phyloP scores from a whole-genome alignment of 805 yeast genomes.

The Saccharomyces kudriavzevii region DNA sequence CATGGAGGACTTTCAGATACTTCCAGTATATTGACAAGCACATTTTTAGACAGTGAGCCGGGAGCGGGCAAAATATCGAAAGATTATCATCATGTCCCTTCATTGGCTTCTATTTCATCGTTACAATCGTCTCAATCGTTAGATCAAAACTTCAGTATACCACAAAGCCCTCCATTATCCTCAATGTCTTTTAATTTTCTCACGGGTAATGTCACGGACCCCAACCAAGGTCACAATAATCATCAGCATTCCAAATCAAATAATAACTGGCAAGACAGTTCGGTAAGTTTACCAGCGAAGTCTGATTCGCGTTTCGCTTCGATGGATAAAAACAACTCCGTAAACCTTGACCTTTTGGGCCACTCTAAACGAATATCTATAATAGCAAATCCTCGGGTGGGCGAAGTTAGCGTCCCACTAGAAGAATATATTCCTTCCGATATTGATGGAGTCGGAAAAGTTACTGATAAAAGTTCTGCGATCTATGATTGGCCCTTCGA shows the following conservation, averaged over 20 bases:
- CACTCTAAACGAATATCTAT: conserved; percentile 21
- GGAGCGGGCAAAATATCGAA: conserved; percentile 23
- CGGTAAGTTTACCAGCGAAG: conserved; percentile 14
- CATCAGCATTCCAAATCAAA: conserved; percentile 2
- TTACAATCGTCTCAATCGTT: conserved; percentile 28
- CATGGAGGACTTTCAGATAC: conserved; percentile 9
- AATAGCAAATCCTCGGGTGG: conserved; percentile 26
- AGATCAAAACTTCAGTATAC: conserved; percentile 23
- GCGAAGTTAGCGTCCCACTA: conserved; percentile 33
- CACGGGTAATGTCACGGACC: conserved; percentile 3
- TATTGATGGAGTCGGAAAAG: conserved; percentile 27
- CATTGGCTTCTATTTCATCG: conserved; percentile 27
- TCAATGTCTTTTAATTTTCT: conserved; percentile 10
- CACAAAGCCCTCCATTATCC: conserved; percentile 25
- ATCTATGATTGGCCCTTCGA: conserved; percentile 8
- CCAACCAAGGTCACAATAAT: background rate
- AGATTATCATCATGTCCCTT: conserved; percentile 24
- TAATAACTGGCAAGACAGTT: conserved; percentile 14
- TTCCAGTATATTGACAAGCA: conserved; percentile 7
- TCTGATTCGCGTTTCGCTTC: conserved; percentile 15
- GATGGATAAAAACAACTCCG: conserved; percentile 9
- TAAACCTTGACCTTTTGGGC: conserved; percentile 25
- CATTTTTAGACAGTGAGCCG: conserved; percentile 18
- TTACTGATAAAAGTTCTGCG: conserved; percentile 14
- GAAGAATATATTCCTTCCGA: conserved; percentile 32